Percentiles rank a stretch among this genome's conserved stretches.
Evolutionary conservation across 768 basidiomycete genomes (phyloP).

Genomic region (Trametes gibbosa): DNA sequence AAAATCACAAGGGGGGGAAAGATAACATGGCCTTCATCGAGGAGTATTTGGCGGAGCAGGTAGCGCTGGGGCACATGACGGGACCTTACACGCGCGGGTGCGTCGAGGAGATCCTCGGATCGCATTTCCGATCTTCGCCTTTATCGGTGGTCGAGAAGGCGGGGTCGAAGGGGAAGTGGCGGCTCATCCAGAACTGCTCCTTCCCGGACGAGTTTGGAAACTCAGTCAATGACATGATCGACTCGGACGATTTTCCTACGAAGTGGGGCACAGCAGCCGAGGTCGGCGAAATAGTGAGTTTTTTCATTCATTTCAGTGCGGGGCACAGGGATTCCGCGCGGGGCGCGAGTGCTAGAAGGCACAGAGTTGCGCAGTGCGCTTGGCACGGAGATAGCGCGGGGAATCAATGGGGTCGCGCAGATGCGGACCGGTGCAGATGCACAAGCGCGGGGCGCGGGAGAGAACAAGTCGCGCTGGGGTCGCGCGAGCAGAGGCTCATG

Average conservation of each 20-base stretch:
- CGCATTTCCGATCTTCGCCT: not conserved
- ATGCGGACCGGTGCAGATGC: not conserved
- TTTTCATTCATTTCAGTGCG: not conserved
- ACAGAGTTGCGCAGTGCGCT: too few relatives aligned
- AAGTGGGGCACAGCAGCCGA: constrained; percentile 7
- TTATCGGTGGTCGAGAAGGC: constrained; percentile 3
- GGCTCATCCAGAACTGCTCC: constrained; percentile 7
- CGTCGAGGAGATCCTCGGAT: constrained; percentile 1
- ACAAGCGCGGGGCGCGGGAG: not conserved
- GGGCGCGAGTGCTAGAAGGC: not conserved
- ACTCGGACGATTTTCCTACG: constrained; percentile 2
- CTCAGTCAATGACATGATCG: constrained; percentile 6
- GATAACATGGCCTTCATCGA: constrained; percentile 4
- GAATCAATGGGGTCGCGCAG: too few relatives aligned
- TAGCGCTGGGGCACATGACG: not conserved
- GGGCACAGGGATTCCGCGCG: not conserved
- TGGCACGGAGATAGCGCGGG: too few relatives aligned
- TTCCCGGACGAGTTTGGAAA: not conserved
- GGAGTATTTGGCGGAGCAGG: not conserved
- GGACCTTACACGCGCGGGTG: not conserved
- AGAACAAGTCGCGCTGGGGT: too few relatives aligned
- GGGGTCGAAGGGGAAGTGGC: not conserved
- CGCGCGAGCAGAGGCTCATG: not conserved
- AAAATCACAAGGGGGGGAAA: not conserved
- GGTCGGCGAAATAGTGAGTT: not conserved